Conservation (phyloP, 108 stramenopile genomes). For the Cyclostephanos tholiformis region DNA sequence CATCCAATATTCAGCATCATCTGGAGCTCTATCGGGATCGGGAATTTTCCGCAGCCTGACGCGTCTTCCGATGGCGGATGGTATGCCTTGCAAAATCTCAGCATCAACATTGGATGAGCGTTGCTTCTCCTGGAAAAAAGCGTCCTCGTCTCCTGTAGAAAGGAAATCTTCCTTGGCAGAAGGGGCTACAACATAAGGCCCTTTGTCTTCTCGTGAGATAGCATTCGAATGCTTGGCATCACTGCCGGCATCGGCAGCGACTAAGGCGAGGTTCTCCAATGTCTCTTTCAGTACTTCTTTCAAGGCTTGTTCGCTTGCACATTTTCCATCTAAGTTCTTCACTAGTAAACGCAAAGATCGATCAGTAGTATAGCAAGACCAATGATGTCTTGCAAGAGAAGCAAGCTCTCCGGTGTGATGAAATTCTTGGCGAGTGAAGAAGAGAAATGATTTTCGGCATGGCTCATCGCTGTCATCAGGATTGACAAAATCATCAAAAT, state of each 20-base stretch:
- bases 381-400: constrained; percentile 61
- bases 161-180: constrained; percentile 15
- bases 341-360: constrained; percentile 68
- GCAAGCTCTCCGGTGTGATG: constrained; percentile 60
- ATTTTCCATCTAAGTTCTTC: constrained; percentile 75
- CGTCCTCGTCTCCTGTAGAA: constrained; percentile 40
- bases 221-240: constrained; percentile 16
- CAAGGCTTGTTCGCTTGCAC: constrained; percentile 60
- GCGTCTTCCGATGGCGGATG: constrained; percentile 69
- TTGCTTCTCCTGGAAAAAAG: constrained; percentile 30
- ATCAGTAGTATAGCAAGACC: constrained; percentile 81
- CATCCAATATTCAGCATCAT: constrained; percentile 67
- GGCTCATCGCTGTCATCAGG: constrained; percentile 39
- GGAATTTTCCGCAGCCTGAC: constrained; percentile 67
- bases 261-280: constrained; percentile 62
- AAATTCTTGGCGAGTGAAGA: constrained; percentile 74
- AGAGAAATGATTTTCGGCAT: constrained; percentile 41
- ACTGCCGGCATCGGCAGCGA: constrained; percentile 15
- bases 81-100: constrained; percentile 36
- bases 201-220: constrained; percentile 28
- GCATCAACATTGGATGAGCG: constrained; percentile 18
- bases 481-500: constrained; percentile 66
- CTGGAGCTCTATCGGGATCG: constrained; percentile 61
- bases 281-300: constrained; percentile 77
- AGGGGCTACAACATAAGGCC: constrained; percentile 24